Evolutionary conservation across 1,139 yeast genomes (phyloP).

Genomic region (Geotrichum fermentans): DNA sequence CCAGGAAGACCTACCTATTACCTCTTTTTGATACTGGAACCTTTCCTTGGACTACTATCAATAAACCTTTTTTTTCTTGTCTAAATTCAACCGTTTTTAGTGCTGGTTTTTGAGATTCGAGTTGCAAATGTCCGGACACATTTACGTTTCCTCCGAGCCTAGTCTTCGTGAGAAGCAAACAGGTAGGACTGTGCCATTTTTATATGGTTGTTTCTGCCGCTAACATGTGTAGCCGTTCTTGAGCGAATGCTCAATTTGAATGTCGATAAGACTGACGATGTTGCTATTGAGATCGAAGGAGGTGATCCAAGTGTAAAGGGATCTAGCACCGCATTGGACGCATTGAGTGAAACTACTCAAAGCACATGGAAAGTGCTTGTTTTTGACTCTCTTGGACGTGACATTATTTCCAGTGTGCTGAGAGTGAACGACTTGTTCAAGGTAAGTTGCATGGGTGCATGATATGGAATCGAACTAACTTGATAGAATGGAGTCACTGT

Average conservation of each 20-base stretch:
- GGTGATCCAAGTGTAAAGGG: conserved; percentile 16
- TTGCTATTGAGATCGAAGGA: conserved; percentile 36
- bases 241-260: conserved; percentile 83
- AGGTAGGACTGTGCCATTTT: conserved; percentile 30
- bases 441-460: conserved; percentile 57
- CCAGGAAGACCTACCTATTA: no score
- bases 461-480: conserved; percentile 74
- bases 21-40: no score
- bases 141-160: conserved; percentile 21
- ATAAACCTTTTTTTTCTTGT: no score
- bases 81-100: no score
- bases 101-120: no score
- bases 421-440: conserved; percentile 84
- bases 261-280: conserved; percentile 36
- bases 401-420: conserved; percentile 79
- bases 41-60: no score
- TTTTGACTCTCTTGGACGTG: conserved; percentile 74
- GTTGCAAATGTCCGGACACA: conserved; percentile 10
- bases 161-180: conserved; percentile 43
- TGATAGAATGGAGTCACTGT: conserved; percentile 85
- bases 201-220: neutral
- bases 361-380: conserved; percentile 91
- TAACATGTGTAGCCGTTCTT: conserved; percentile 43
- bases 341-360: conserved; percentile 42
- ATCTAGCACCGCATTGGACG: conserved; percentile 18